A percentile compares a stretch with the other conserved stretches of the same genome.
Conservation (phyloP, 352 stramenopile species). For the Phytophthora palmivora region DNA sequence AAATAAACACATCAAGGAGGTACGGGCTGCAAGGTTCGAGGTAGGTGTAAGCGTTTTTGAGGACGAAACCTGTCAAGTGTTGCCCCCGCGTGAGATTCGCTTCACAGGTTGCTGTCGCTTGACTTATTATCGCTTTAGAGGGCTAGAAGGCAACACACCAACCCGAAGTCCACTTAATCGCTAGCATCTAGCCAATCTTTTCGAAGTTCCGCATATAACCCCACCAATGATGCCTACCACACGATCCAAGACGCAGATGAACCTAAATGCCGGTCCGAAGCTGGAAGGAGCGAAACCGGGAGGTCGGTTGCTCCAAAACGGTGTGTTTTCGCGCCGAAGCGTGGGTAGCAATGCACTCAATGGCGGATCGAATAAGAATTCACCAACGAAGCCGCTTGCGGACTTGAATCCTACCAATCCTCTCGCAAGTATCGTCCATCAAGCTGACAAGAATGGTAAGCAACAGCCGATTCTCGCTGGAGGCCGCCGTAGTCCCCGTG, state of each 20-base stretch:
- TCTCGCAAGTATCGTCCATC: conserved; percentile 72
- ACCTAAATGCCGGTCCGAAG: conserved; percentile 27
- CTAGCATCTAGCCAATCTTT: conserved; percentile 2
- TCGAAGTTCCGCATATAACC: background rate
- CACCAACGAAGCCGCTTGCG: conserved; percentile 48
- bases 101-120: conserved; percentile 3
- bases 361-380: conserved; percentile 30
- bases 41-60: conserved; percentile 20
- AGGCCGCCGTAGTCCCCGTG: conserved; percentile 30
- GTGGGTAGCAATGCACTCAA: conserved; percentile 56
- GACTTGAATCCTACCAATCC: conserved; percentile 48
- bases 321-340: conserved; percentile 75
- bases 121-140: conserved; percentile 38
- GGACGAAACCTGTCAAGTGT: conserved; percentile 20
- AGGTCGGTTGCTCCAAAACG: conserved; percentile 58
- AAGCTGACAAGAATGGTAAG: conserved; percentile 68
- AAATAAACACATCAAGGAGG: conserved; percentile 32
- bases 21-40: conserved; percentile 16
- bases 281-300: conserved; percentile 34
- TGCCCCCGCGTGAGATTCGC: background rate
- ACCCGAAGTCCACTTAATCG: background rate
- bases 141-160: conserved; percentile 12
- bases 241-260: conserved; percentile 46
- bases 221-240: conserved; percentile 30
- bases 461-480: conserved; percentile 43